These are phyloP conservation scores for Colletotrichum ledebouriae DNA, from an alignment of 2,329 filamentous ascomycete species.

Conservation along the genomic window DNA sequence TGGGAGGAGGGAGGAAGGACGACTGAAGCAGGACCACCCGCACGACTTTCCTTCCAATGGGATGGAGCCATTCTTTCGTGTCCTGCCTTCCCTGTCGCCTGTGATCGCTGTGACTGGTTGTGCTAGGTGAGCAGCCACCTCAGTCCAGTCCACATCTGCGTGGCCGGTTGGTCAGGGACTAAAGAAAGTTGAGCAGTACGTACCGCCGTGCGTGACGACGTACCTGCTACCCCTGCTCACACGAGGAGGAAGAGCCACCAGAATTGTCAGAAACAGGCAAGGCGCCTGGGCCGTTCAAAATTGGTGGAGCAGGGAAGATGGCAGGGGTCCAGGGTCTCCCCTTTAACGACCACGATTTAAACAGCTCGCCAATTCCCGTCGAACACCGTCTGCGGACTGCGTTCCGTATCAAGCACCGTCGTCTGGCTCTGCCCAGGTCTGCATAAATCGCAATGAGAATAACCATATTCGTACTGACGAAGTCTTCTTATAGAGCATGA, in stretches of 20 bases:
- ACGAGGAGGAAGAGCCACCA: constrained; percentile 36
- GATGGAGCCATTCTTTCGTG: constrained; percentile 6
- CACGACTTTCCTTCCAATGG: constrained; percentile 31
- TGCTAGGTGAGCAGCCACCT: not conserved
- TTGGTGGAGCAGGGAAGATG: constrained; percentile 31
- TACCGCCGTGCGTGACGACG: constrained; percentile 32
- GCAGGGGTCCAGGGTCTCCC: constrained; percentile 26
- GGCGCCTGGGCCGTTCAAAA: constrained; percentile 36
- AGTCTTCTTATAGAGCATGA: not conserved
- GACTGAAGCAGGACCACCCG: constrained; percentile 8
- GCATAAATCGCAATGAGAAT: constrained; percentile 25
- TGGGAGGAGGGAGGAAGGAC: too few species aligned
- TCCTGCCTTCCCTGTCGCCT: constrained; percentile 16
- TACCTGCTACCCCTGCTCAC: constrained; percentile 31
- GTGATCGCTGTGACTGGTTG: constrained; percentile 29
- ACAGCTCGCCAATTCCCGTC: not conserved
- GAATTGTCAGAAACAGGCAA: constrained; percentile 39
- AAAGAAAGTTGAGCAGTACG: constrained; percentile 12
- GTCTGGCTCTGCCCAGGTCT: not conserved
- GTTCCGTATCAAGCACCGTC: constrained; percentile 9
- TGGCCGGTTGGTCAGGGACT: not conserved
- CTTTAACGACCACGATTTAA: constrained; percentile 29
- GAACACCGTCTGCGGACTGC: not conserved
- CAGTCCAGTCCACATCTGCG: too few species aligned
- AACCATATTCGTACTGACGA: constrained; percentile 2